A percentile compares a stretch with the other conserved stretches of the same genome.
Conservation (phyloP, 2,329 filamentous ascomycete species). For the Talaromyces piceae region DNA sequence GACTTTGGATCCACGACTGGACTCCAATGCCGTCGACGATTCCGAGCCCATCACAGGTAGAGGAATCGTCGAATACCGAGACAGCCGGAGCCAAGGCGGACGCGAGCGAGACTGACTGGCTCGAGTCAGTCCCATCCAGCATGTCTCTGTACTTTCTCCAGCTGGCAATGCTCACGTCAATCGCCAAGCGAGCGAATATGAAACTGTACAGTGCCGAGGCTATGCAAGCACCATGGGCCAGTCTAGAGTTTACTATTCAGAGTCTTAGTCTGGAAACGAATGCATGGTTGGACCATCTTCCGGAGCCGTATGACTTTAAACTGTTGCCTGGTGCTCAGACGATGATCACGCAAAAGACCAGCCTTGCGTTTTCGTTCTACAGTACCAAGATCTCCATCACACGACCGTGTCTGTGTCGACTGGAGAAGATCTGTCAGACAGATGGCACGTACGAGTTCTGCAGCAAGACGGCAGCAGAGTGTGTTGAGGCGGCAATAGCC, state of each 20-base stretch:
- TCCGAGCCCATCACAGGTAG: constrained; percentile 13
- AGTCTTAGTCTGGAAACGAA: constrained; percentile 32
- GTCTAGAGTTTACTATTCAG: constrained; percentile 31
- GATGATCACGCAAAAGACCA: constrained; percentile 30
- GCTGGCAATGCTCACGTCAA: constrained; percentile 28
- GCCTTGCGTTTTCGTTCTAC: constrained; percentile 37
- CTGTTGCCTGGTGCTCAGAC: constrained; percentile 23
- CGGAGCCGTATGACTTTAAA: constrained; percentile 33
- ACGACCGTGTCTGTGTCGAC: constrained; percentile 36
- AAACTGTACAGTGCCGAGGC: constrained; percentile 35
- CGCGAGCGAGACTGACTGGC: constrained; percentile 22
- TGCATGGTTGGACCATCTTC: constrained; percentile 34
- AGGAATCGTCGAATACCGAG: constrained; percentile 14
- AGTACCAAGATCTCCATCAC: constrained; percentile 37
- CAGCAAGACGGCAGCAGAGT: constrained; percentile 31
- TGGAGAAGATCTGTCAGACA: constrained; percentile 27
- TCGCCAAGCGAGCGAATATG: constrained; percentile 30
- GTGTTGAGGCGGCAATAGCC: constrained; percentile 37
- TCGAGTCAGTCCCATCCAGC: constrained; percentile 30
- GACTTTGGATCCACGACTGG: constrained; percentile 16
- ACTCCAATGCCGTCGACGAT: constrained; percentile 17
- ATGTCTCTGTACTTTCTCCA: constrained; percentile 36
- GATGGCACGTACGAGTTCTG: constrained; percentile 30
- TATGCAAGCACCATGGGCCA: constrained; percentile 28
- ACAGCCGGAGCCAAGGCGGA: constrained; percentile 16